phyloP scores from a whole-genome alignment of 148 eudicot genomes.

The Chenopodium album region DNA sequence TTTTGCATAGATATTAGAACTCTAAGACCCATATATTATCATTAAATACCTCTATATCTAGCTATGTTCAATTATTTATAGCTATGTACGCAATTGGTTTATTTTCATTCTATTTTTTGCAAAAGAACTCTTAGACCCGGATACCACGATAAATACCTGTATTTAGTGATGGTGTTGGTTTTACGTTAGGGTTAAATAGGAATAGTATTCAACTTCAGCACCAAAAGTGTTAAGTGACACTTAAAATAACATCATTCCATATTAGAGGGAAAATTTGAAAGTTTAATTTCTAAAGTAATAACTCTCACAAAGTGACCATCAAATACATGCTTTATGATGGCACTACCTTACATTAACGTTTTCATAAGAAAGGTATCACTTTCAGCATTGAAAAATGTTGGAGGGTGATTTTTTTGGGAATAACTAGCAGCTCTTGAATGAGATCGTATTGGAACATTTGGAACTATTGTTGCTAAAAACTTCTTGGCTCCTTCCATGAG shows the following conservation, averaged over 20 bases:
- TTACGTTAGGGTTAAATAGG: neutral
- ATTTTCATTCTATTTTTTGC: slow-evolving; percentile 9
- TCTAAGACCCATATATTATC: too few species aligned
- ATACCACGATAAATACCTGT: neutral
- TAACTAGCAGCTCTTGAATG: neutral
- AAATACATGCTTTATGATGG: neutral
- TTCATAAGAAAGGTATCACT: neutral
- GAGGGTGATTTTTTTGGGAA: neutral
- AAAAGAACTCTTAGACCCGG: neutral
- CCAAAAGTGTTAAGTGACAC: neutral
- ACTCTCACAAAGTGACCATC: neutral
- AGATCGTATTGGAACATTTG: neutral
- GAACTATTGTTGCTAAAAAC: neutral
- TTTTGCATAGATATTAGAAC: too few species aligned
- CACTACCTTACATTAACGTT: neutral
- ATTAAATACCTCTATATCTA: too few species aligned
- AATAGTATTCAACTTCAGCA: neutral
- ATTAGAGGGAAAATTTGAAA: neutral
- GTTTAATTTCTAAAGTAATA: neutral
- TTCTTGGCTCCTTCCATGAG: neutral
- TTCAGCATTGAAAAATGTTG: neutral
- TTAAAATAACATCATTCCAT: neutral
- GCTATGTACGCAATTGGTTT: neutral
- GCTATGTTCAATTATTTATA: neutral
- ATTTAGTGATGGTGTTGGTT: neutral